Evolutionary conservation across 257 asterid species (phyloP).

Genomic region (Eucommia ulmoides): DNA sequence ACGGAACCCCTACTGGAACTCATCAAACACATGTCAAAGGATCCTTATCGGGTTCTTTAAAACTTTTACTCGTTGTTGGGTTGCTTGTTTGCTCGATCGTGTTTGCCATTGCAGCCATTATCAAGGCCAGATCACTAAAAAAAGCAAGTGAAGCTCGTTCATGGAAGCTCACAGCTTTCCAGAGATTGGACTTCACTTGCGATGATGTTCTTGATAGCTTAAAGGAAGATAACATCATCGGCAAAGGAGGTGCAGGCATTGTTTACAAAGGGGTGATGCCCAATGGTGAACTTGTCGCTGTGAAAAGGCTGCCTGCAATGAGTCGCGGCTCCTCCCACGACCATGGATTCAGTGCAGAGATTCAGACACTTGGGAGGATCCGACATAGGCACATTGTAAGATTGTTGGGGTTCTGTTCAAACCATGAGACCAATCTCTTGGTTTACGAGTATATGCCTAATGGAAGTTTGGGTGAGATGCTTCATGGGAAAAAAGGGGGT

Average conservation of each 20-base stretch:
- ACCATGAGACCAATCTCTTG: conserved; percentile 78
- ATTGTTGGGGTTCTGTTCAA: conserved; percentile 80
- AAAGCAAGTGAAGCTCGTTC: conserved; percentile 72
- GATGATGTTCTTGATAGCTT: conserved; percentile 76
- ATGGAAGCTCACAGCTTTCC: conserved; percentile 96
- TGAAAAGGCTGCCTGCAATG: conserved; percentile 73
- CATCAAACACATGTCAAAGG: conserved; percentile 45
- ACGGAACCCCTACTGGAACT: conserved; percentile 38
- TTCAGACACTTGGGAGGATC: conserved; percentile 91
- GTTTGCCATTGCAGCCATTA: conserved; percentile 79
- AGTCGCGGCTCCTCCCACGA: conserved; percentile 88
- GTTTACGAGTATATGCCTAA: conserved; percentile 95
- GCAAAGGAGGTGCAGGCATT: conserved; percentile 96
- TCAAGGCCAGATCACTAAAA: conserved; percentile 75
- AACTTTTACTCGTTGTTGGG: conserved; percentile 74
- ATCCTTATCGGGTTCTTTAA: conserved; percentile 61
- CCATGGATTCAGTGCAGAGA: conserved; percentile 93
- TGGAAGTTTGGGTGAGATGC: conserved; percentile 90
- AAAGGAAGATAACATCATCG: conserved; percentile 85
- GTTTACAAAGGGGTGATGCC: conserved; percentile 83
- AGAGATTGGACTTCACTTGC: conserved; percentile 70
- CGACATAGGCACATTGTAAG: conserved; percentile 91
- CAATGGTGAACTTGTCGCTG: conserved; percentile 73
- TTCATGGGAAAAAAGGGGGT: conserved; percentile 94
- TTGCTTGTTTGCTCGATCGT: conserved; percentile 83